Conservation (phyloP, 495 filamentous ascomycete genomes). For the Neurospora intermedia region DNA sequence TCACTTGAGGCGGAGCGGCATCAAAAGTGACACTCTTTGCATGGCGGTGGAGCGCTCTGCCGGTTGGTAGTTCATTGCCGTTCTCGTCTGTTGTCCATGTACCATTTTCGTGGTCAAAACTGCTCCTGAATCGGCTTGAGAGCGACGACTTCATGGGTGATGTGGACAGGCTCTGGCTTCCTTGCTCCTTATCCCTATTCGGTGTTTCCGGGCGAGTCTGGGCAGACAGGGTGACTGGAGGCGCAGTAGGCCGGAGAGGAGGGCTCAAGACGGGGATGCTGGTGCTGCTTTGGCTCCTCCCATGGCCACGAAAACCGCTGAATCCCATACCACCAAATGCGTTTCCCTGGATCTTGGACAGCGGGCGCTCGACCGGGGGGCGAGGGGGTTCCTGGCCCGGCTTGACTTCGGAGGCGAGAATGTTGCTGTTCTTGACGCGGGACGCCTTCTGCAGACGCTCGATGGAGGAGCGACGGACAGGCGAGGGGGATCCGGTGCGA, state of each 20-base stretch:
- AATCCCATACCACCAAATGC: constrained; percentile 40
- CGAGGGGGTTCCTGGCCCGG: constrained; percentile 83
- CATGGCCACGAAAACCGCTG: constrained; percentile 37
- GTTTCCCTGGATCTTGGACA: constrained; percentile 61
- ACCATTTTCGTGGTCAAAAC: constrained; percentile 59
- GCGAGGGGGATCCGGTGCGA: constrained; percentile 50
- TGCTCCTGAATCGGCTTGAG: constrained; percentile 59
- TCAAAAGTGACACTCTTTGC: constrained; percentile 96
- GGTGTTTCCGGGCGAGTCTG: constrained; percentile 42
- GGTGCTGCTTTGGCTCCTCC: constrained; percentile 37
- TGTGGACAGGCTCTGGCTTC: constrained; percentile 7
- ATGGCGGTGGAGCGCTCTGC: constrained; percentile 59
- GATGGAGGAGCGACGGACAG: constrained; percentile 71
- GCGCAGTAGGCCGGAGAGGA: constrained; percentile 25
- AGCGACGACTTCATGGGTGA: constrained; percentile 85
- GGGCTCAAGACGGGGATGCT: constrained; percentile 35
- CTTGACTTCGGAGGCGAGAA: constrained; percentile 80
- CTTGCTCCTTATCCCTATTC: constrained; percentile 49
- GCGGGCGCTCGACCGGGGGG: constrained; percentile 64
- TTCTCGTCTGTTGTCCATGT: constrained; percentile 61
- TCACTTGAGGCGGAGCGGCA: constrained; percentile 81
- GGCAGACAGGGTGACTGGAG: neutral
- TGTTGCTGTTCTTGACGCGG: constrained; percentile 92
- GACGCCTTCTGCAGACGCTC: constrained; percentile 89
- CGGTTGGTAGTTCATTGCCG: constrained; percentile 43